These are phyloP conservation scores for Fagus crenata DNA, from an alignment of 306 rosid genomes.

Conservation along the genomic window DNA sequence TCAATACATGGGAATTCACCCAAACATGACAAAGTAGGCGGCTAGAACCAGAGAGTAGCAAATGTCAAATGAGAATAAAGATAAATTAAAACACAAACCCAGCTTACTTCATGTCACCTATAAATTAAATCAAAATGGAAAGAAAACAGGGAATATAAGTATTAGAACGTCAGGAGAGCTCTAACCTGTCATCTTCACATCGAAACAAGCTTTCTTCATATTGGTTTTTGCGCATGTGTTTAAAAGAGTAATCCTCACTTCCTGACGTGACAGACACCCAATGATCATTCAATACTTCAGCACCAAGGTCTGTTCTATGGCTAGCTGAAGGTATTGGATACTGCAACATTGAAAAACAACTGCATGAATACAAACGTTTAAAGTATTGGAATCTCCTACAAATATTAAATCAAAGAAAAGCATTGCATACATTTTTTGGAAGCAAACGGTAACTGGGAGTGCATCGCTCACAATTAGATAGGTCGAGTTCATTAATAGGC, in stretches of 20 bases:
- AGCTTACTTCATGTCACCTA: neutral
- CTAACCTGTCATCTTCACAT: conserved; percentile 98
- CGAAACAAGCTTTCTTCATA: conserved; percentile 98
- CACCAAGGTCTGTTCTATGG: conserved; percentile 83
- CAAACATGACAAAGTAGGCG: neutral
- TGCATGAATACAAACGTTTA: conserved; percentile 15
- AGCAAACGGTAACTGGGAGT: conserved; percentile 95
- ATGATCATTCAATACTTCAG: conserved; percentile 81
- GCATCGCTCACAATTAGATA: conserved; percentile 92
- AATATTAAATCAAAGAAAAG: conserved; percentile 14
- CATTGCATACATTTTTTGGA: conserved; percentile 72
- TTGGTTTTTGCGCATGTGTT: conserved; percentile 99
- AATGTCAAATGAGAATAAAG: neutral
- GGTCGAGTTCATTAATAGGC: conserved; percentile 97
- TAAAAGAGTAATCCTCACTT: conserved; percentile 97
- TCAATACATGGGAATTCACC: too few relatives aligned
- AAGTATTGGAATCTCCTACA: conserved; percentile 14
- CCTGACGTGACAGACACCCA: conserved; percentile 99
- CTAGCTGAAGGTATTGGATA: conserved; percentile 91
- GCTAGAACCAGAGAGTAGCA: neutral
- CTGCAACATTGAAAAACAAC: conserved; percentile 44
- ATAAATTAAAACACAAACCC: neutral
- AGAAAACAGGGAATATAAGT: conserved; percentile 8
- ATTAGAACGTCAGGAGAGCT: conserved; percentile 27
- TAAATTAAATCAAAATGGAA: conserved; percentile 6